phyloP scores from a whole-genome alignment of 257 asterid genomes.

The Apocynum venetum region DNA sequence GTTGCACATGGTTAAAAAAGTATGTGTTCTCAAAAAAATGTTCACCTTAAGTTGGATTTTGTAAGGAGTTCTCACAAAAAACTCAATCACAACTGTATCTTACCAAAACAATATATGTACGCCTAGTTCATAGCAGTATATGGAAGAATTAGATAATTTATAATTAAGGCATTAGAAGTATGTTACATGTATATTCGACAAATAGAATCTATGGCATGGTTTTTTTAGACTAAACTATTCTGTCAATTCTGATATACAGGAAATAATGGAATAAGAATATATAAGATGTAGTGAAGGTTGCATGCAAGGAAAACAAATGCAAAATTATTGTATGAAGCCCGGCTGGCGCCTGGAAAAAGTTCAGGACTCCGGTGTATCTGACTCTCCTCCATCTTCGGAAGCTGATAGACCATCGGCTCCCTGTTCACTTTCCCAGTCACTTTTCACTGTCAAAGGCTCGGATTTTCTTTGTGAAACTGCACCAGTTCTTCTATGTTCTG shows the following conservation, averaged over 20 bases:
- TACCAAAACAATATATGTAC: too few relatives aligned
- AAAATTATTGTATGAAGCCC: neutral
- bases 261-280: conserved; percentile 17
- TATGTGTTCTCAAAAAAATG: too few relatives aligned
- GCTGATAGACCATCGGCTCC: conserved; percentile 41
- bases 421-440: conserved; percentile 52
- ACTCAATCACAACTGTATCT: too few relatives aligned
- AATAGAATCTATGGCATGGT: neutral
- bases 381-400: conserved; percentile 47
- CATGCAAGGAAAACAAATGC: conserved; percentile 8
- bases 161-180: neutral
- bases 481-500: conserved; percentile 56
- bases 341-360: neutral
- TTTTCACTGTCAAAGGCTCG: conserved; percentile 20
- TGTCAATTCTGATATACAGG: neutral
- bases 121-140: too few relatives aligned
- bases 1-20: too few relatives aligned
- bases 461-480: conserved; percentile 36
- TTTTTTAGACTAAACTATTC: neutral
- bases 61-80: too few relatives aligned
- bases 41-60: too few relatives aligned
- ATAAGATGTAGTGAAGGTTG: conserved; percentile 1
- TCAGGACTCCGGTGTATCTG: conserved; percentile 39
- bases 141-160: neutral
- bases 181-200: neutral